phyloP scores from a whole-genome alignment of 2,329 filamentous ascomycete genomes.

The Fusarium acutatum region DNA sequence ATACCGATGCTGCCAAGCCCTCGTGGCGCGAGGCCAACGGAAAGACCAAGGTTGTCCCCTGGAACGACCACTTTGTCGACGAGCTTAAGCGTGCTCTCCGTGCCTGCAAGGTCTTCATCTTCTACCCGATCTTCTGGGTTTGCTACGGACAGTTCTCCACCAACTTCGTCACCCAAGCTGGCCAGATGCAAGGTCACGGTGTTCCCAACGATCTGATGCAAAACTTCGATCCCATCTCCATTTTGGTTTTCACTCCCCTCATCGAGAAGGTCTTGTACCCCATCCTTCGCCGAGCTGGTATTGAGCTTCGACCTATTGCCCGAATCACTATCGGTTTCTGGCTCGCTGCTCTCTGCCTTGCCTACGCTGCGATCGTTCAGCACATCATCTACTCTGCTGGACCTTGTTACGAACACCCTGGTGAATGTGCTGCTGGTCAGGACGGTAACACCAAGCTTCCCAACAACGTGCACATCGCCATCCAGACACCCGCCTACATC shows the following conservation, averaged over 20 bases:
- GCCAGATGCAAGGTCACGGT: constrained; percentile 66
- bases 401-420: constrained; percentile 59
- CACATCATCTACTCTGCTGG: constrained; percentile 65
- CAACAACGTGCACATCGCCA: constrained; percentile 62
- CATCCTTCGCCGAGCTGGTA: constrained; percentile 61
- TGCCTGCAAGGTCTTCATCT: constrained; percentile 77
- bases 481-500: constrained; percentile 63
- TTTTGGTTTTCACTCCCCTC: constrained; percentile 73
- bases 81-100: constrained; percentile 72
- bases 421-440: constrained; percentile 48
- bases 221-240: constrained; percentile 72
- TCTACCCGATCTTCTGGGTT: constrained; percentile 74
- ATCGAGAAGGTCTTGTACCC: constrained; percentile 71
- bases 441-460: constrained; percentile 46
- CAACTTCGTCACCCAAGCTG: constrained; percentile 72
- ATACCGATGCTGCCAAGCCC: constrained; percentile 70
- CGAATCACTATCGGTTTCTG: constrained; percentile 73
- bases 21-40: constrained; percentile 66
- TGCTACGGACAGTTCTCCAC: constrained; percentile 73
- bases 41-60: constrained; percentile 55
- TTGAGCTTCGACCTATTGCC: constrained; percentile 71
- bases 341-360: constrained; percentile 61
- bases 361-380: constrained; percentile 68
- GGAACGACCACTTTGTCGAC: constrained; percentile 76
- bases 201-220: constrained; percentile 76